Conservation (phyloP, 345 rosid species). For the Raphanus raphanistrum region DNA sequence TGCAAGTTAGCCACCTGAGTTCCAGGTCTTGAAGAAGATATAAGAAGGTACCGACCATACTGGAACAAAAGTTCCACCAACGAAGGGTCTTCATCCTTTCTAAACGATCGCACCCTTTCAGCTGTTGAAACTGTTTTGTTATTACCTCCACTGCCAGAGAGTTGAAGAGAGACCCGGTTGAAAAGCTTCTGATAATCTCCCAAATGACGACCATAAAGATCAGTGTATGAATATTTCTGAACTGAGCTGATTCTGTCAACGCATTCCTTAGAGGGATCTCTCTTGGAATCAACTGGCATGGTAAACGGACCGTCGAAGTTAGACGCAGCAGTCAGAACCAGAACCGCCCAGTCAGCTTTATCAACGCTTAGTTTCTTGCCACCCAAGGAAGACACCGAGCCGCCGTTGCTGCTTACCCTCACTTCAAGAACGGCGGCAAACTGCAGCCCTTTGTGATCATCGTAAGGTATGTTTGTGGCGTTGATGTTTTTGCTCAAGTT, state of each 20-base stretch:
- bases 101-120: slow-evolving; percentile 73
- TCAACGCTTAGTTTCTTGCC: slow-evolving; percentile 67
- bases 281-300: slow-evolving; percentile 70
- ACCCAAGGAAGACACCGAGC: slow-evolving; percentile 49
- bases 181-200: slow-evolving; percentile 75
- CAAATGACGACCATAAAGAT: slow-evolving; percentile 66
- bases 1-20: slow-evolving; percentile 91
- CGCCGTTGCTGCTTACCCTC: slow-evolving; percentile 60
- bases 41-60: slow-evolving; percentile 81
- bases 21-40: slow-evolving; percentile 89
- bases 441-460: slow-evolving; percentile 60
- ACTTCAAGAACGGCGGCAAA: slow-evolving; percentile 70
- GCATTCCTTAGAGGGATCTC: slow-evolving; percentile 56
- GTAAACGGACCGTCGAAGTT: slow-evolving; percentile 83
- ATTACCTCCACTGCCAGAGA: slow-evolving; percentile 47
- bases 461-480: slow-evolving; percentile 36
- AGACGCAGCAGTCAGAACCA: slow-evolving; percentile 63
- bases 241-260: slow-evolving; percentile 43
- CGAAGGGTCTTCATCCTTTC: slow-evolving; percentile 77
- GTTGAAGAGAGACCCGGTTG: slow-evolving; percentile 69
- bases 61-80: slow-evolving; percentile 83
- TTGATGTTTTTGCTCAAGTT: slow-evolving; percentile 36
- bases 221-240: slow-evolving; percentile 55
- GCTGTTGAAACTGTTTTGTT: slow-evolving; percentile 51
- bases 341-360: slow-evolving; percentile 76